Evolutionary conservation across 257 asterid species (phyloP).

Genomic region (Nicotiana undulata): DNA sequence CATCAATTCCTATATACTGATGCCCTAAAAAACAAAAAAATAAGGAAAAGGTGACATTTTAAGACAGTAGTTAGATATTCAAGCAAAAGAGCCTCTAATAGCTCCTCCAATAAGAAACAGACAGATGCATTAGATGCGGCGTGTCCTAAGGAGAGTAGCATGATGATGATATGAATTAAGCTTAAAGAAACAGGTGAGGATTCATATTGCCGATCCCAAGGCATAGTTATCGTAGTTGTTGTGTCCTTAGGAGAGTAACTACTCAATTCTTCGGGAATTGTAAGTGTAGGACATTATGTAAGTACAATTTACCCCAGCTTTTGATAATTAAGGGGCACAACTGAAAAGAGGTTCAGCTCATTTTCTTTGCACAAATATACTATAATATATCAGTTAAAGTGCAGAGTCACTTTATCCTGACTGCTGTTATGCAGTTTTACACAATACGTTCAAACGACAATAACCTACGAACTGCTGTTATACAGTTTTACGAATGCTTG

Average conservation of each 20-base stretch:
- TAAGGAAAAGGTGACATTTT: not conserved
- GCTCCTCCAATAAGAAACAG: not conserved
- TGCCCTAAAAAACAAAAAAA: not conserved
- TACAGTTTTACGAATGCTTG: not conserved
- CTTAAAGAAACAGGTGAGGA: too few species aligned
- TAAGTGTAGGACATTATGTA: not conserved
- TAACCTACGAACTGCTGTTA: not conserved
- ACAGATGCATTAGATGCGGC: not conserved
- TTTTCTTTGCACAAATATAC: not conserved
- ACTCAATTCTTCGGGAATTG: not conserved
- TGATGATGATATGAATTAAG: too few species aligned
- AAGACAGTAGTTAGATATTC: not conserved
- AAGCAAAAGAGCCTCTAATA: not conserved
- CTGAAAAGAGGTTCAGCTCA: not conserved
- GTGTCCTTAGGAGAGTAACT: not conserved
- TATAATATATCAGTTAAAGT: not conserved
- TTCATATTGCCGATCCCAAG: too few species aligned
- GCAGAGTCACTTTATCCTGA: slow-evolving; percentile 1
- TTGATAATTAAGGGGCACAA: not conserved
- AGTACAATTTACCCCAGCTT: not conserved
- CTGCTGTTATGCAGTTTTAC: not conserved
- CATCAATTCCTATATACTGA: not conserved
- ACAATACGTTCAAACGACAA: not conserved
- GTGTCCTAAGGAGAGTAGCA: not conserved
- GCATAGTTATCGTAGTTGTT: too few species aligned